Conservation (phyloP, 176 grass and related monocot species). For the Thinopyrum elongatum region DNA sequence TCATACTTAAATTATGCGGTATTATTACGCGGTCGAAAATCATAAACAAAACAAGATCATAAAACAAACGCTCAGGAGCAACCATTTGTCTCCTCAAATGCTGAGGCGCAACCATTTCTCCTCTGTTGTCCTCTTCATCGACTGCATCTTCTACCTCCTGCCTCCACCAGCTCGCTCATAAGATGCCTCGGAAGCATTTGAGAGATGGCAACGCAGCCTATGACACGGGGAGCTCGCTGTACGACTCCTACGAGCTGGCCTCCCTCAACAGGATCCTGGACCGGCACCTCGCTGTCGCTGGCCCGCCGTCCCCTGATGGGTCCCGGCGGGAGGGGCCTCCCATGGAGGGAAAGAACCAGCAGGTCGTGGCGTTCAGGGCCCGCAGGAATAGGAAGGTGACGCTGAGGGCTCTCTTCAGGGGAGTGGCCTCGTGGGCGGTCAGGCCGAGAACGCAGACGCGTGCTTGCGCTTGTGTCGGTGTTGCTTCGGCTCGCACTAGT, state of each 20-base stretch:
- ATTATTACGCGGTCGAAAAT: background rate
- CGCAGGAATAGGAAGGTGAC: slow-evolving; percentile 31
- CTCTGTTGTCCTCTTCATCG: background rate
- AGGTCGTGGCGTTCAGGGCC: background rate
- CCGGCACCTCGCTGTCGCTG: slow-evolving; percentile 21
- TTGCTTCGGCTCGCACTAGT: background rate
- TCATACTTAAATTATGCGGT: background rate
- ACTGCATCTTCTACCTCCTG: background rate
- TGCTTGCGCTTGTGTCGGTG: slow-evolving; percentile 5
- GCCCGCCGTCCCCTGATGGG: slow-evolving; percentile 7
- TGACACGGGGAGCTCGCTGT: slow-evolving; percentile 74
- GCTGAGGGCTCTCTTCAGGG: slow-evolving; percentile 33
- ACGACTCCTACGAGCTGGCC: slow-evolving; percentile 75
- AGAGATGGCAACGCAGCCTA: slow-evolving; percentile 17
- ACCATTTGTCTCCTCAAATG: background rate
- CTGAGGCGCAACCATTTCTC: background rate
- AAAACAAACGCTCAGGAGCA: background rate
- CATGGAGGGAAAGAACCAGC: background rate
- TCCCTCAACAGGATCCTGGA: slow-evolving; percentile 56
- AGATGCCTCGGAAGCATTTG: slow-evolving; percentile 26
- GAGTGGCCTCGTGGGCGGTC: slow-evolving; percentile 25
- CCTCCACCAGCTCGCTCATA: slow-evolving; percentile 11
- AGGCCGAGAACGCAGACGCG: slow-evolving; percentile 12
- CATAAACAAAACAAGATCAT: background rate
- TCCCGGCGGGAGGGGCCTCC: background rate